A percentile compares a stretch with the other conserved stretches of the same genome.
Evolutionary conservation across 2,329 filamentous ascomycete species (phyloP).

Genomic region (Neonectria coccinea): DNA sequence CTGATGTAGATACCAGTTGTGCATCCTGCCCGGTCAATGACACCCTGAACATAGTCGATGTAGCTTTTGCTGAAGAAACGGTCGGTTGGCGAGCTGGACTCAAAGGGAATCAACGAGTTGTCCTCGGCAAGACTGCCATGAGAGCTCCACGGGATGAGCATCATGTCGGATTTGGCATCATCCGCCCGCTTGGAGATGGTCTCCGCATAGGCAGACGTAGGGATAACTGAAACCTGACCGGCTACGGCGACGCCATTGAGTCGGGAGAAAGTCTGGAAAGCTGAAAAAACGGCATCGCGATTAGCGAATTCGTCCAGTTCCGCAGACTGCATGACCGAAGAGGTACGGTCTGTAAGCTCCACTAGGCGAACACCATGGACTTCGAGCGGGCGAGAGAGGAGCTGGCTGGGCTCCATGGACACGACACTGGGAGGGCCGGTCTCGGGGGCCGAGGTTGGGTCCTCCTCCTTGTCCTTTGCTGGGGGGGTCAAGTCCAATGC

Average conservation of each 20-base stretch:
- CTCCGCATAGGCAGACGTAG: conserved; percentile 81
- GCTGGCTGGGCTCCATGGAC: conserved; percentile 3
- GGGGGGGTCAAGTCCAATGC: not conserved
- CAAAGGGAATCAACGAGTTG: conserved; percentile 29
- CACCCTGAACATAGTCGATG: conserved; percentile 76
- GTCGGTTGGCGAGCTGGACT: conserved; percentile 40
- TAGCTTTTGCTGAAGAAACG: conserved; percentile 62
- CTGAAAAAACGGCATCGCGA: conserved; percentile 88
- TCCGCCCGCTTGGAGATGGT: conserved; percentile 78
- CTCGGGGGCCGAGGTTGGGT: not conserved
- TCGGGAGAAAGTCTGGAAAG: conserved; percentile 88
- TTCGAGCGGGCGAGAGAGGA: conserved; percentile 36
- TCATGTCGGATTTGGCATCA: conserved; percentile 76
- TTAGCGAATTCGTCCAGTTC: conserved; percentile 80
- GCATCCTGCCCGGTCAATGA: conserved; percentile 77
- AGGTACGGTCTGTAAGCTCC: conserved; percentile 91
- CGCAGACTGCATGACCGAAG: conserved; percentile 93
- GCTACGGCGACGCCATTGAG: conserved; percentile 86
- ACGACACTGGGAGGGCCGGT: conserved; percentile 6
- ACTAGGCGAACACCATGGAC: conserved; percentile 84
- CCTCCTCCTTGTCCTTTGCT: conserved; percentile 22
- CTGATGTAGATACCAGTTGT: conserved; percentile 71
- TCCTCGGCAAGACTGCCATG: conserved; percentile 78
- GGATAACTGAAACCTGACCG: conserved; percentile 83
- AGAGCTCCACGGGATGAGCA: conserved; percentile 92